Percentiles rank a stretch among this genome's conserved stretches.
These are phyloP conservation scores for Lipomyces spencermartinsiae DNA, from an alignment of 805 yeast genomes.

Conservation along the genomic window DNA sequence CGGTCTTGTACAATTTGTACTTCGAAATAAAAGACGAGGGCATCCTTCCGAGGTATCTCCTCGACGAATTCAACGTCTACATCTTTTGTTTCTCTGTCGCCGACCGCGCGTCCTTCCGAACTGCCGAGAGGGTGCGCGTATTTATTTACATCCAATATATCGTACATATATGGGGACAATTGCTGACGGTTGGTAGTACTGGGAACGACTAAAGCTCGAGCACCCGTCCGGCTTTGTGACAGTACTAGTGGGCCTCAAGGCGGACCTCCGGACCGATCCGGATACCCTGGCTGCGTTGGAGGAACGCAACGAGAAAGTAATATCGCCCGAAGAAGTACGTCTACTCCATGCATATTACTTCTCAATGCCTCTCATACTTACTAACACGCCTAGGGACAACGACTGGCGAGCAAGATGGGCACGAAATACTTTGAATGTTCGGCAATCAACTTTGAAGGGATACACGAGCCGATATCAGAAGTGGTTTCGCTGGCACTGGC, in stretches of 20 bases:
- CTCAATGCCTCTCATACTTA: neutral
- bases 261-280: neutral
- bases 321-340: neutral
- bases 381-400: neutral
- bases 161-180: neutral
- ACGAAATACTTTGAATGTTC: neutral
- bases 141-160: neutral
- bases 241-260: neutral
- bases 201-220: neutral
- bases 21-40: neutral
- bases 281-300: neutral
- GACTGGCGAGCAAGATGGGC: slow-evolving; percentile 1
- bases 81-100: neutral
- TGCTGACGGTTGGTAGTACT: neutral
- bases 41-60: neutral
- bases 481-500: neutral
- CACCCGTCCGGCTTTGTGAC: neutral
- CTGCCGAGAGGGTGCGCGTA: neutral
- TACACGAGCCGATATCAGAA: neutral
- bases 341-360: neutral
- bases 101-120: neutral
- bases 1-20: neutral
- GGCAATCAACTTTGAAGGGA: neutral
- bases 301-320: neutral
- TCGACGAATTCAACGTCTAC: slow-evolving; percentile 1